Evolutionary conservation across 306 rosid species (phyloP), one percentile per base, ranked within the genome.

Genomic region (Cicer cuneatum): DNA sequence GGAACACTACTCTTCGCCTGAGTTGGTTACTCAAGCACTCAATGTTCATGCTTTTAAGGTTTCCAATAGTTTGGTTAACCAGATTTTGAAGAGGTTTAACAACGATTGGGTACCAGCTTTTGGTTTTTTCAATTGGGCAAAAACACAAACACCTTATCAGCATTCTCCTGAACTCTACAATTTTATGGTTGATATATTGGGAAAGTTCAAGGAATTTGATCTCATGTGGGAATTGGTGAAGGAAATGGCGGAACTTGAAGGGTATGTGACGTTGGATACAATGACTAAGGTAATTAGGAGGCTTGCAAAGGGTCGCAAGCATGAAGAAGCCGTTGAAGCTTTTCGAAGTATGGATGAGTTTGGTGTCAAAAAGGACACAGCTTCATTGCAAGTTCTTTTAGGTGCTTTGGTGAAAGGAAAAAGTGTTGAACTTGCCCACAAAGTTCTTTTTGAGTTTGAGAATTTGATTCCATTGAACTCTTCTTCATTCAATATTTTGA

Each of bases 71-170:
- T 80, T 84, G 80, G 88, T 87, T 49, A 75, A 76, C 14, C 83
- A 85, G 81, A 74, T 91, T 58, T 85, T 91, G 78, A 87, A 80
- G 83, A 88, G 94, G 75, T 91, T 91, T 59, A 53, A 74, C 71
- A 80, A 83, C 46, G 85, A 84, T 53, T 94, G 96, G 94, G 76
- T 85, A 52, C 53, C 85, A 0, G 97, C 96, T 19, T 88, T 83
- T 1, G 96, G 96, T 0, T 65, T 88, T 82, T 90, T 94, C 89
- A 71, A 0, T 14, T 94, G 97, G 98, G 90, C 97, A 72, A 90
- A 88, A 81, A 13, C 41, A 2, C 97, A 85, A 85, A 82, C 90
- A 16, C 85, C 89, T 72, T 94, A 91, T 66, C 45, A 7, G 86
- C 96, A 85, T 87, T 66, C 84, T 13, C 85, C 85, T 0, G 86